Evolutionary conservation across 441 rosid species (phyloP).

Genomic region (Pelargonium citronellum): DNA sequence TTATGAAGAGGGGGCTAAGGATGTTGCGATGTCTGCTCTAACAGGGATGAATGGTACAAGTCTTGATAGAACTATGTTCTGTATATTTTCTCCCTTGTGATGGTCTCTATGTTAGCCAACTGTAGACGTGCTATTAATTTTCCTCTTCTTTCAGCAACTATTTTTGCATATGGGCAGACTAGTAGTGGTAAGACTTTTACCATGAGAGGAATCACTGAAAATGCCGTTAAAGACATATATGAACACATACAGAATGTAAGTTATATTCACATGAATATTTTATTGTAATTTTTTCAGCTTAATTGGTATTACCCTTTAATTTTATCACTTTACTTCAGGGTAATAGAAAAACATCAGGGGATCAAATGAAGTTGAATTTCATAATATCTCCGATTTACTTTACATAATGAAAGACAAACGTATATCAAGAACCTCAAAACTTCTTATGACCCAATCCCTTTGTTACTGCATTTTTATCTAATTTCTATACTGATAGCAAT

Average conservation of each 20-base stretch:
- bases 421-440: neutral
- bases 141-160: conserved; percentile 54
- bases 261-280: neutral
- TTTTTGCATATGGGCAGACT: conserved; percentile 97
- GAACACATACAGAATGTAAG: conserved; percentile 76
- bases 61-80: neutral
- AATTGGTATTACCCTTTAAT: neutral
- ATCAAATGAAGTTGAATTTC: neutral
- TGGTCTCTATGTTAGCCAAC: neutral
- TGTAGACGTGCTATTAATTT: neutral
- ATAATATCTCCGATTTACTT: neutral
- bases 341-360: neutral
- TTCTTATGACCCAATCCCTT: neutral
- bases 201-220: conserved; percentile 97
- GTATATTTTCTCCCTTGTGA: neutral
- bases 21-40: conserved; percentile 90
- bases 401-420: neutral
- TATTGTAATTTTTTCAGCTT: neutral
- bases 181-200: conserved; percentile 98
- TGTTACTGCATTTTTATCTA: neutral
- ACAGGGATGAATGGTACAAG: conserved; percentile 77
- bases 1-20: conserved; percentile 94
- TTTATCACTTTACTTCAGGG: neutral
- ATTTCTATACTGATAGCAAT: neutral
- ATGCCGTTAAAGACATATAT: conserved; percentile 90